phyloP scores from a whole-genome alignment of 768 basidiomycete species.

The Cyclocybe cylindracea region DNA sequence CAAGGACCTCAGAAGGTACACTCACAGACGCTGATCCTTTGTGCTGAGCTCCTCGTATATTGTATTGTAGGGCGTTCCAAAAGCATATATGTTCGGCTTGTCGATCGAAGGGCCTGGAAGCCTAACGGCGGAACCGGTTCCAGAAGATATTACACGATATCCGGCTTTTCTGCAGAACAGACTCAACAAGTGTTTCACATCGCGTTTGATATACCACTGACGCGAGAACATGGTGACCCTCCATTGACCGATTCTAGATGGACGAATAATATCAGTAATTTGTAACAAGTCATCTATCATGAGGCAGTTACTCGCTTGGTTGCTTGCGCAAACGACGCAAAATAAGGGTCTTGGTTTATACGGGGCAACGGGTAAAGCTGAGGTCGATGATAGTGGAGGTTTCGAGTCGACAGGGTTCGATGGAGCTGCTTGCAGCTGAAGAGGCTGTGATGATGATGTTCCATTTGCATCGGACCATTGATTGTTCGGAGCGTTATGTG shows the following conservation, averaged over 20 bases:
- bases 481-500: slow-evolving; percentile 23
- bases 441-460: slow-evolving; percentile 9
- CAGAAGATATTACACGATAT: slow-evolving; percentile 88
- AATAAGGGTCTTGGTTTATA: slow-evolving; percentile 82
- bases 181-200: background rate
- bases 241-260: slow-evolving; percentile 93
- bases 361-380: slow-evolving; percentile 10
- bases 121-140: slow-evolving; percentile 96
- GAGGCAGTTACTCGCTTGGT: slow-evolving; percentile 65
- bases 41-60: slow-evolving; percentile 88
- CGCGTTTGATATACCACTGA: slow-evolving; percentile 41
- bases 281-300: background rate
- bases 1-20: slow-evolving; percentile 11
- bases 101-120: slow-evolving; percentile 95
- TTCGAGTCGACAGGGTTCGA: slow-evolving; percentile 4
- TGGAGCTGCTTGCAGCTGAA: slow-evolving; percentile 8
- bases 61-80: slow-evolving; percentile 95
- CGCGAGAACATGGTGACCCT: slow-evolving; percentile 90
- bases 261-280: slow-evolving; percentile 10
- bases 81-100: slow-evolving; percentile 95
- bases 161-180: slow-evolving; percentile 78
- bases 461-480: slow-evolving; percentile 23
- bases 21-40: slow-evolving; percentile 86
- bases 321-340: slow-evolving; percentile 99
- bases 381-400: slow-evolving; percentile 3